phyloP scores from a whole-genome alignment of 2,329 filamentous ascomycete genomes.

The Trichoderma afroharzianum region DNA sequence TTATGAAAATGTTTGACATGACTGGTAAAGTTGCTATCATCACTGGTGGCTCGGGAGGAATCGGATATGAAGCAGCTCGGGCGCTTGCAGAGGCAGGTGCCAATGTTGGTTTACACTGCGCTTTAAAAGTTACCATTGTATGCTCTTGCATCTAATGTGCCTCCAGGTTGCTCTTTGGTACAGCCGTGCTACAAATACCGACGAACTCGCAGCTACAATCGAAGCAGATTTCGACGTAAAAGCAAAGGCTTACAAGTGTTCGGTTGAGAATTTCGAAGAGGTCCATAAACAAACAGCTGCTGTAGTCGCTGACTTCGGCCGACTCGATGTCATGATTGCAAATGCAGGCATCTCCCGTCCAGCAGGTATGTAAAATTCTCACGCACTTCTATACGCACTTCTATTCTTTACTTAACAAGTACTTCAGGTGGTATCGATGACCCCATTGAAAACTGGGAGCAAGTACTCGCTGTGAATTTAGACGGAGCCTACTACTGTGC shows the following conservation, averaged over 20 bases:
- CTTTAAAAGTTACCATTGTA: not conserved
- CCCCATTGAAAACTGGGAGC: not conserved
- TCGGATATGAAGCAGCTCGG: constrained; percentile 20
- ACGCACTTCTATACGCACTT: constrained; percentile 30
- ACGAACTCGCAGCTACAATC: constrained; percentile 9
- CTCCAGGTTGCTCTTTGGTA: not conserved
- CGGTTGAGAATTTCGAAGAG: constrained; percentile 22
- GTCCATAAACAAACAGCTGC: constrained; percentile 22
- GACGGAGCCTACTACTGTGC: not conserved
- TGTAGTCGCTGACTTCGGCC: constrained; percentile 31
- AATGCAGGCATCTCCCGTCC: constrained; percentile 37
- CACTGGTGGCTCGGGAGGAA: constrained; percentile 20
- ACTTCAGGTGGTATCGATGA: not conserved
- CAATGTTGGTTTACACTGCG: constrained; percentile 9
- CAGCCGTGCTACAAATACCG: not conserved
- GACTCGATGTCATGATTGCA: constrained; percentile 35
- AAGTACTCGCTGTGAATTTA: not conserved
- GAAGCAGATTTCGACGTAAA: constrained; percentile 20
- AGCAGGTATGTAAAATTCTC: constrained; percentile 25
- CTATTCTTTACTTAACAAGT: not conserved
- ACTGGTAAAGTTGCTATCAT: constrained; percentile 19
- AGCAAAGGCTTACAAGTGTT: constrained; percentile 20
- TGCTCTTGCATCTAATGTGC: not conserved
- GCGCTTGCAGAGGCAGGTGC: constrained; percentile 21
- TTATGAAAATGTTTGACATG: constrained; percentile 28